Conservation (phyloP, 2,329 filamentous ascomycete genomes). For the Arthrocladium fulminans region DNA sequence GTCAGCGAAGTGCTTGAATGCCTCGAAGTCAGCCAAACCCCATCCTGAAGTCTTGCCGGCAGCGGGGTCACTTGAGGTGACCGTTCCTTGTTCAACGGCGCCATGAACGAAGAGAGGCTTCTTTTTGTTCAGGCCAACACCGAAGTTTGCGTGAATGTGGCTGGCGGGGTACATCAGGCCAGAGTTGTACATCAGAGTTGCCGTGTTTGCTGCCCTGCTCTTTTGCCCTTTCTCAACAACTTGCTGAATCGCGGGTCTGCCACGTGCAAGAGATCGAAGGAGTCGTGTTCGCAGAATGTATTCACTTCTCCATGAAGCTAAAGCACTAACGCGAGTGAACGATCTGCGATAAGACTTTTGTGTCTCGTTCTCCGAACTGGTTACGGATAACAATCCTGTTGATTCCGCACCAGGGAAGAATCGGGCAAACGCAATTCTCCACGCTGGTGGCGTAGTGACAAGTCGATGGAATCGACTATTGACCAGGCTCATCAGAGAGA, state of each 20-base stretch:
- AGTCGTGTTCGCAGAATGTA: slow-evolving; percentile 83
- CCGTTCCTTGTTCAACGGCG: slow-evolving; percentile 65
- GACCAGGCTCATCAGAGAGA: slow-evolving; percentile 73
- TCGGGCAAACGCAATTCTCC: slow-evolving; percentile 84
- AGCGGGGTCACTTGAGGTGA: slow-evolving; percentile 72
- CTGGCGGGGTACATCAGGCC: slow-evolving; percentile 72
- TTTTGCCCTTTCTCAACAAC: slow-evolving; percentile 45
- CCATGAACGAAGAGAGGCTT: slow-evolving; percentile 75
- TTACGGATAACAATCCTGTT: slow-evolving; percentile 31
- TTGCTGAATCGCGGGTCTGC: slow-evolving; percentile 58
- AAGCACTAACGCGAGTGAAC: slow-evolving; percentile 71
- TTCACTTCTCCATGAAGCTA: slow-evolving; percentile 93
- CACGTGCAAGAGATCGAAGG: slow-evolving; percentile 68
- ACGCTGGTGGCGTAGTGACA: slow-evolving; percentile 84
- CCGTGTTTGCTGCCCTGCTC: slow-evolving; percentile 55
- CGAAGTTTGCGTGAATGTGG: slow-evolving; percentile 69
- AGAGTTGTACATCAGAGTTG: slow-evolving; percentile 74
- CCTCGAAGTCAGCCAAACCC: slow-evolving; percentile 67
- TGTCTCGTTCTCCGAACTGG: slow-evolving; percentile 34
- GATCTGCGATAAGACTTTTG: slow-evolving; percentile 62
- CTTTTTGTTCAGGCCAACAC: slow-evolving; percentile 57
- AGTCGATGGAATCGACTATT: slow-evolving; percentile 79
- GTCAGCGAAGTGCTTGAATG: slow-evolving; percentile 70
- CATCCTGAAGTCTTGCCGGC: slow-evolving; percentile 68
- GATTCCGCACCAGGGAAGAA: slow-evolving; percentile 73